Conservation (phyloP, 108 stramenopile genomes). For the Aureococcus anophagefferens region DNA sequence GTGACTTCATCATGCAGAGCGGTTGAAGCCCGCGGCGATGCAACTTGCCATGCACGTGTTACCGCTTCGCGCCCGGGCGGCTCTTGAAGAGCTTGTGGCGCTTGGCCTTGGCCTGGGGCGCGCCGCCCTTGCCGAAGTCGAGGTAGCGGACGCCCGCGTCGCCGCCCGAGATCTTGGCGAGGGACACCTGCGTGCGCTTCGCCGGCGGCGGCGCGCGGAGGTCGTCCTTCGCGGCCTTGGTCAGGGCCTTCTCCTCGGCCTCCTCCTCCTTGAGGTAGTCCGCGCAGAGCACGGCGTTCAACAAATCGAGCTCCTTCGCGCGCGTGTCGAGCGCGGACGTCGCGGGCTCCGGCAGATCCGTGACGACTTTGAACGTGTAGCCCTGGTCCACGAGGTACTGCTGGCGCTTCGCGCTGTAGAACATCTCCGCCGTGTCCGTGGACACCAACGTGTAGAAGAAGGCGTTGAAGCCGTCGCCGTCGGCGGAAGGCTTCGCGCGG, state of each 20-base stretch:
- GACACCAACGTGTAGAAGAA: constrained; percentile 98
- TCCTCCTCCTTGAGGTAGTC: not conserved
- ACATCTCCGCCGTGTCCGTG: constrained; percentile 96
- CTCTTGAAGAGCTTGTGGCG: not conserved
- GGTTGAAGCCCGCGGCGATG: no score
- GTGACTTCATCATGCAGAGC: no score
- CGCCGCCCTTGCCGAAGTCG: not conserved
- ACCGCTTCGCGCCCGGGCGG: no score
- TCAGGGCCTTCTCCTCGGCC: not conserved
- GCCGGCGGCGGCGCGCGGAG: not conserved
- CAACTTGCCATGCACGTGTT: no score
- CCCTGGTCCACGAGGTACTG: constrained; percentile 98
- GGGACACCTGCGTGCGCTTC: not conserved
- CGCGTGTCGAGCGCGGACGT: constrained; percentile 24
- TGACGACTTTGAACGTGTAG: constrained; percentile 98
- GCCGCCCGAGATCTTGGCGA: not conserved
- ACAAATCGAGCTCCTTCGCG: not conserved
- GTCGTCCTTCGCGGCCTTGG: not conserved
- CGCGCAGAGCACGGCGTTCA: not conserved
- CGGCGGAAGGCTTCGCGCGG: constrained; percentile 79
- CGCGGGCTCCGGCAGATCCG: constrained; percentile 67
- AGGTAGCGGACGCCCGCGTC: constrained; percentile 1
- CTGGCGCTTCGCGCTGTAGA: constrained; percentile 89
- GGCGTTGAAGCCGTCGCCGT: constrained; percentile 93
- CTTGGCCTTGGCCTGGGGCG: not conserved